A percentile compares a stretch with the other conserved stretches of the same genome.
These are phyloP conservation scores for Coniophora puteana DNA, from an alignment of 1,284 basidiomycete genomes.

Conservation along the genomic window DNA sequence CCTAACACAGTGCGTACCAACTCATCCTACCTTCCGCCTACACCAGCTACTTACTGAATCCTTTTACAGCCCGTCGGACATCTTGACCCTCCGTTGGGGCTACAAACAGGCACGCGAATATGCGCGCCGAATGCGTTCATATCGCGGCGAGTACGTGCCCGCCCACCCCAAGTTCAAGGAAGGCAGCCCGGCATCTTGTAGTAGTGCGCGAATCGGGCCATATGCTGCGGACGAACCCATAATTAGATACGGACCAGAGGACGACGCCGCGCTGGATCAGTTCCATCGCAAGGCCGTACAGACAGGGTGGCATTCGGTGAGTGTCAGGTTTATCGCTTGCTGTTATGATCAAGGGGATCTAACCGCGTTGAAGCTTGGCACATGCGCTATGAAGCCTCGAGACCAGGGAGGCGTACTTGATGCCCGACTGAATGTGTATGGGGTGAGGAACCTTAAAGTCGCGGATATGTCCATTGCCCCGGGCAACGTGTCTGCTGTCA, in stretches of 20 bases:
- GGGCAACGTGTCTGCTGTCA: constrained; percentile 2
- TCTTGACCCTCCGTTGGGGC: constrained; percentile 19
- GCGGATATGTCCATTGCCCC: constrained; percentile 12
- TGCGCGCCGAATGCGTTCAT: constrained; percentile 29
- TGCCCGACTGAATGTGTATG: background rate
- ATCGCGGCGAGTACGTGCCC: constrained; percentile 27
- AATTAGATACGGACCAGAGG: constrained; percentile 50
- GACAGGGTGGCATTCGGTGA: too few relatives aligned
- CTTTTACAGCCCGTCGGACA: constrained; percentile 7
- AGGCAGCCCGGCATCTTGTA: constrained; percentile 10
- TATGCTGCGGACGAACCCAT: constrained; percentile 40
- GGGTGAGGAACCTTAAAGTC: background rate
- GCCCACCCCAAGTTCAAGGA: constrained; percentile 25
- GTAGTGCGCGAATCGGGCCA: too few relatives aligned
- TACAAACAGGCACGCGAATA: constrained; percentile 32
- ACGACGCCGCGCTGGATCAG: constrained; percentile 50
- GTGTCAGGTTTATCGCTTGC: background rate
- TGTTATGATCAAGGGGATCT: background rate
- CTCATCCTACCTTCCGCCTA: background rate
- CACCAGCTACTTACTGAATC: background rate
- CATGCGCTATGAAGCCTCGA: constrained; percentile 32
- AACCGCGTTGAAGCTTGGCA: constrained; percentile 39
- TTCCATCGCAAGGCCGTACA: constrained; percentile 31
- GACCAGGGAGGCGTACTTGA: constrained; percentile 5
- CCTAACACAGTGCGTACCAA: constrained; percentile 12